phyloP scores from a whole-genome alignment of 1,139 yeast genomes.

The Lodderomyces pseudojiufengensis region DNA sequence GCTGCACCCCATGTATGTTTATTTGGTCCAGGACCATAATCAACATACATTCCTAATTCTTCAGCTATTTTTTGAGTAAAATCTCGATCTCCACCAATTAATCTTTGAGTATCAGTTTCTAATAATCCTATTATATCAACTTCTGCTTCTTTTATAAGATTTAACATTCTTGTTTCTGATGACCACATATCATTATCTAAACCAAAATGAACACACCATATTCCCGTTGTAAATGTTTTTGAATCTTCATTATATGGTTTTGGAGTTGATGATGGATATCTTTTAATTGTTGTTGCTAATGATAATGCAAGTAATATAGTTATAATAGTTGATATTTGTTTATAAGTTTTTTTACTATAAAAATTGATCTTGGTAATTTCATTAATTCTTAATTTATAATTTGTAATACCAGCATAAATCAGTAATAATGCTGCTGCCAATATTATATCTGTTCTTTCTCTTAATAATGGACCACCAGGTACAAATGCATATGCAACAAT shows the following conservation, averaged over 20 bases:
- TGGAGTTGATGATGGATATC: slow-evolving; percentile 51
- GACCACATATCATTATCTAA: slow-evolving; percentile 99
- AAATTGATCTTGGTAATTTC: slow-evolving; percentile 21
- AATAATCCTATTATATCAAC: slow-evolving; percentile 86
- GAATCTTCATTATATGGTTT: slow-evolving; percentile 76
- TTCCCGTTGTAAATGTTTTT: slow-evolving; percentile 83
- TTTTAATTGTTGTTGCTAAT: slow-evolving; percentile 44
- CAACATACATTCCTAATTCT: slow-evolving; percentile 90
- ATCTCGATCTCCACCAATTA: slow-evolving; percentile 93
- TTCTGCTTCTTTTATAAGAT: slow-evolving; percentile 78
- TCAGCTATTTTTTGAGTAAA: slow-evolving; percentile 89
- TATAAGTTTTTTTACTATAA: slow-evolving; percentile 20
- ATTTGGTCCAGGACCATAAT: slow-evolving; percentile 97
- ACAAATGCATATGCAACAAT: slow-evolving; percentile 97
- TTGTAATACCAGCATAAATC: slow-evolving; percentile 39
- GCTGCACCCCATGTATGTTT: slow-evolving; percentile 99
- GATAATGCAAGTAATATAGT: slow-evolving; percentile 32
- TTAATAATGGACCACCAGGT: slow-evolving; percentile 82
- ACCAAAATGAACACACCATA: slow-evolving; percentile 98
- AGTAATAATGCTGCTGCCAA: slow-evolving; percentile 44
- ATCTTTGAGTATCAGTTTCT: slow-evolving; percentile 90
- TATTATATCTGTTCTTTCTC: slow-evolving; percentile 84
- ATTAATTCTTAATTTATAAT: slow-evolving; percentile 24
- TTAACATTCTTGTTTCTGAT: slow-evolving; percentile 84
- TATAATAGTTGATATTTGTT: slow-evolving; percentile 23